These are phyloP conservation scores for Mycosphaerelloides madeirae DNA, from an alignment of 2,329 filamentous ascomycete genomes.

Conservation along the genomic window DNA sequence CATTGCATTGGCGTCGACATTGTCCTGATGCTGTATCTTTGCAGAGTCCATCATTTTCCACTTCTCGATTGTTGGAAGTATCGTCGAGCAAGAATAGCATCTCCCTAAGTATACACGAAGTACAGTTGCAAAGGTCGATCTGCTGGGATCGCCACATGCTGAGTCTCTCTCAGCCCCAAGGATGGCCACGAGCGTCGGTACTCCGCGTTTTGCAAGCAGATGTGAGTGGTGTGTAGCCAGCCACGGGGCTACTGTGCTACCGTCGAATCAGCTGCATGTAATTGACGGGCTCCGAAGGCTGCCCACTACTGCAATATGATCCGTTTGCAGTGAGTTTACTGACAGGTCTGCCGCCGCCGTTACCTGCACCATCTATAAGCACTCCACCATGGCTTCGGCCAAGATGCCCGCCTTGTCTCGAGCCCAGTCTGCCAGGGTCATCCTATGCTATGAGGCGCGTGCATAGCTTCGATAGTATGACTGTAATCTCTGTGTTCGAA, in stretches of 20 bases:
- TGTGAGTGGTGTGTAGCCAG: background rate
- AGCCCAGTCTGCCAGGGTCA: conserved; percentile 16
- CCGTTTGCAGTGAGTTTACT: background rate
- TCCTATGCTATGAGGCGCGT: conserved; percentile 18
- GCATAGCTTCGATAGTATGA: conserved; percentile 21
- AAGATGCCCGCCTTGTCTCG: conserved; percentile 19
- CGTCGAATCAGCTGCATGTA: background rate
- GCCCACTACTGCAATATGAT: background rate
- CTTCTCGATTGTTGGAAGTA: background rate
- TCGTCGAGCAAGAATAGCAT: conserved; percentile 3
- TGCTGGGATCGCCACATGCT: background rate
- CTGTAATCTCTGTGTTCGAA: conserved; percentile 19
- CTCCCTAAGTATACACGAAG: background rate
- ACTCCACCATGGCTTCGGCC: conserved; percentile 13
- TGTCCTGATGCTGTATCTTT: background rate
- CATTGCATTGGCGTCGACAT: background rate
- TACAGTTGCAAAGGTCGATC: background rate
- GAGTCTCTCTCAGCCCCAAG: background rate
- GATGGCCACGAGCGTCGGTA: too few species aligned
- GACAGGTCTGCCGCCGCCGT: conserved; percentile 14
- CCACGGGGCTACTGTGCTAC: background rate
- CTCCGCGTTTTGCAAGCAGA: too few species aligned
- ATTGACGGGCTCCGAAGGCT: background rate
- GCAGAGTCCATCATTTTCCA: background rate
- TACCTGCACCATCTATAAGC: conserved; percentile 3